Percentiles rank a stretch among this genome's conserved stretches.
Evolutionary conservation across 306 rosid species (phyloP).

Genomic region (Casuarina cunninghamiana): DNA sequence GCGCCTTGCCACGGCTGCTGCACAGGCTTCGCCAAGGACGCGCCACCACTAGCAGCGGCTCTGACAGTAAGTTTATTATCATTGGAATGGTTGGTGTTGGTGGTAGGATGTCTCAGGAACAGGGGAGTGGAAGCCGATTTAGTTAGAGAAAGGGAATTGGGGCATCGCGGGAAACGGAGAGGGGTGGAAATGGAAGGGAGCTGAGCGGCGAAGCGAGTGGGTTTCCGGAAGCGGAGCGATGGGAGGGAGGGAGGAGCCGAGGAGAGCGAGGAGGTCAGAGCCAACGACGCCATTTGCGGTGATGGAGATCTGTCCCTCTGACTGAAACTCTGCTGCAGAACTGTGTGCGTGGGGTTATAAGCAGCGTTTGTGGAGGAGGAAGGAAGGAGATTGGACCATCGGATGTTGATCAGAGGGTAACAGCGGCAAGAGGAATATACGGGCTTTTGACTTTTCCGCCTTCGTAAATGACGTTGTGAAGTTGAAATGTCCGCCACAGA

Average conservation of each 20-base stretch:
- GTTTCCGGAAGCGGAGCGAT: constrained; percentile 55
- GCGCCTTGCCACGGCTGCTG: constrained; percentile 90
- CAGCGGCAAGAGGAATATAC: constrained; percentile 25
- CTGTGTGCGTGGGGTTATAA: neutral
- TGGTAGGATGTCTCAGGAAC: neutral
- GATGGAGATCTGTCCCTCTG: neutral
- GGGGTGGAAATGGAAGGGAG: neutral
- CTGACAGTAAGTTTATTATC: constrained; percentile 10
- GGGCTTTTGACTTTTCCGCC: constrained; percentile 35
- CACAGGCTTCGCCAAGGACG: constrained; percentile 26
- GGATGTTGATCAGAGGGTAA: constrained; percentile 41
- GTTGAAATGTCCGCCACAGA: constrained; percentile 28
- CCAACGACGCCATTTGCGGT: constrained; percentile 70
- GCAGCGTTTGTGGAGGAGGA: neutral
- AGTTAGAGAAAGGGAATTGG: constrained; percentile 5
- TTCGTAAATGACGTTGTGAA: constrained; percentile 38
- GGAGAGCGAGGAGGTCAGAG: constrained; percentile 46
- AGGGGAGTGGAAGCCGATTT: neutral
- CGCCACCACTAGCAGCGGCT: constrained; percentile 36
- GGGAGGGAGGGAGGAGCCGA: constrained; percentile 30
- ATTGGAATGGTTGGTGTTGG: neutral
- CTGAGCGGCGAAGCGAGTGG: neutral
- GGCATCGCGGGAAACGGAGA: neutral
- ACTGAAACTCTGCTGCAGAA: too few relatives aligned
- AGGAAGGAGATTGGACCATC: constrained; percentile 25